Evolutionary conservation across 805 yeast genomes (phyloP).

Genomic region (Pichia deserticola): DNA sequence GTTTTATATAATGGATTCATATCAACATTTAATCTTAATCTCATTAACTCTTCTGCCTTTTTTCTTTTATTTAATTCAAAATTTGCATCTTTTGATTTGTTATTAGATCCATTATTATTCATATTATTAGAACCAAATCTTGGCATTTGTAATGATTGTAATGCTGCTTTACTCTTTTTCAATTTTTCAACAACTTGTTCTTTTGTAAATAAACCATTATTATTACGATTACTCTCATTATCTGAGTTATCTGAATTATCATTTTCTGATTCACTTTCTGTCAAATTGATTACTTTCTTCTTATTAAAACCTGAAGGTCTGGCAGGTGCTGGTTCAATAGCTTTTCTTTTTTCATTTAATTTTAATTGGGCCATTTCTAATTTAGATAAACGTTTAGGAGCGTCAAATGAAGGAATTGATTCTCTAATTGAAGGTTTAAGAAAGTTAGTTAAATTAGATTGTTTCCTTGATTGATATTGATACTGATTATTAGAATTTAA

Average conservation of each 20-base stretch:
- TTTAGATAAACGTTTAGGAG: slow-evolving; percentile 20
- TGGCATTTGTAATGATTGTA: slow-evolving; percentile 24
- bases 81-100: slow-evolving; percentile 11
- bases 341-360: slow-evolving; percentile 17
- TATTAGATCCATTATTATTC: slow-evolving; percentile 8
- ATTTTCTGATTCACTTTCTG: slow-evolving; percentile 31
- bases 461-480: slow-evolving; percentile 9
- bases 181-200: slow-evolving; percentile 27
- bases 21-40: slow-evolving; percentile 70
- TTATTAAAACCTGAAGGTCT: slow-evolving; percentile 48
- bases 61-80: slow-evolving; percentile 31
- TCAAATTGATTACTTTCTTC: slow-evolving; percentile 9
- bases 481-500: slow-evolving; percentile 7
- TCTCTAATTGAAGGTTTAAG: slow-evolving; percentile 3
- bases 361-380: slow-evolving; percentile 22
- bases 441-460: slow-evolving; percentile 10
- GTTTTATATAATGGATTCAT: slow-evolving; percentile 64
- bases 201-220: slow-evolving; percentile 36
- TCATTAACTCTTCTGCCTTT: slow-evolving; percentile 67
- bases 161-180: slow-evolving; percentile 18
- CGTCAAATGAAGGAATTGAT: slow-evolving; percentile 4
- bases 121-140: slow-evolving; percentile 7
- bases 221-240: slow-evolving; percentile 33
- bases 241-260: slow-evolving; percentile 25
- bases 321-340: slow-evolving; percentile 38